These are phyloP conservation scores for Moniliella sp. DNA, from an alignment of 1,284 basidiomycete species.

Conservation along the genomic window DNA sequence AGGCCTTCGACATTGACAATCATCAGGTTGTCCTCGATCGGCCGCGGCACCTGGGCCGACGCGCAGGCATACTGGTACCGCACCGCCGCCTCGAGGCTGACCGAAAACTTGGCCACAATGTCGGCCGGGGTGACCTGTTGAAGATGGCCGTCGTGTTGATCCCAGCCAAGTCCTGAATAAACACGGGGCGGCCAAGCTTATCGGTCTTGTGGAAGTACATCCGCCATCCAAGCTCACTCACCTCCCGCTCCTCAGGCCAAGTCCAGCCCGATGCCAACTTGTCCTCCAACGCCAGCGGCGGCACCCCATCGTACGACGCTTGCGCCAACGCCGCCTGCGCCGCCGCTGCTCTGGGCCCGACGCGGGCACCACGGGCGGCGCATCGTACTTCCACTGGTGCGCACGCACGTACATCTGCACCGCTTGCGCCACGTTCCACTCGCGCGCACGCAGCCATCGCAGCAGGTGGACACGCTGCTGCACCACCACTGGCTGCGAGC, in stretches of 20 bases:
- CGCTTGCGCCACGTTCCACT: slow-evolving; percentile 14
- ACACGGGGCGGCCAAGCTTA: slow-evolving; percentile 21
- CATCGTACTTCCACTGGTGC: slow-evolving; percentile 19
- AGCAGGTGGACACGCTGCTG: neutral
- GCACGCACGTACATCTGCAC: slow-evolving; percentile 20
- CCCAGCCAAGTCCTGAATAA: slow-evolving; percentile 24
- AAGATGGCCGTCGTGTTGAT: slow-evolving; percentile 17
- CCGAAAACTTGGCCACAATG: slow-evolving; percentile 1
- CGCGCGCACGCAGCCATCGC: slow-evolving; percentile 23
- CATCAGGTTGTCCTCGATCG: slow-evolving; percentile 19
- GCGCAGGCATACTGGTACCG: neutral
- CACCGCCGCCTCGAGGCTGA: neutral
- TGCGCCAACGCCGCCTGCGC: slow-evolving; percentile 13
- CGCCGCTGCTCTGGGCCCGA: no score
- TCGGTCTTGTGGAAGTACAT: slow-evolving; percentile 27
- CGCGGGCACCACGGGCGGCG: slow-evolving; percentile 10
- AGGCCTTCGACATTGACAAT: slow-evolving; percentile 24
- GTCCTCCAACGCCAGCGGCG: slow-evolving; percentile 25
- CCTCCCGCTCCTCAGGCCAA: no score
- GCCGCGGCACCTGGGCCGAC: neutral
- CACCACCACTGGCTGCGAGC: no score
- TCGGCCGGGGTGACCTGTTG: neutral
- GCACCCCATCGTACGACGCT: slow-evolving; percentile 16
- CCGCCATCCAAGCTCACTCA: no score
- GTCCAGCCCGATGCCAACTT: slow-evolving; percentile 18